phyloP scores from a whole-genome alignment of 2,329 filamentous ascomycete species.

The Alternaria arborescens region DNA sequence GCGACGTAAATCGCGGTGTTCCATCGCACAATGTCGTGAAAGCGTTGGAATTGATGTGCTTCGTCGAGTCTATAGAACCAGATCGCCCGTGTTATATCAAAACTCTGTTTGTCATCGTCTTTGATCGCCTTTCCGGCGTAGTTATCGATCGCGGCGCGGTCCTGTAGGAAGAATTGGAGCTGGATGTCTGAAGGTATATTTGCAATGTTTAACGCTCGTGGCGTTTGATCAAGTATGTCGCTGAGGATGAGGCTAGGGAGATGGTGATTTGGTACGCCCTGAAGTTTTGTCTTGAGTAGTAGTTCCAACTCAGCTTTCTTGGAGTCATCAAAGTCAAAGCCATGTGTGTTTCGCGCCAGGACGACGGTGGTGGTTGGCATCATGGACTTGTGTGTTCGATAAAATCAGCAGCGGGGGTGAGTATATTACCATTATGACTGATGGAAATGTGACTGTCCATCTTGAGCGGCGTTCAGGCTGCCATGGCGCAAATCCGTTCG shows the following conservation, averaged over 20 bases:
- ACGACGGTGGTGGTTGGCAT: too few species aligned
- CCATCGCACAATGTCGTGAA: constrained; percentile 33
- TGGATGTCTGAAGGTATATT: constrained; percentile 32
- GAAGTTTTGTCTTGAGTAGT: too few species aligned
- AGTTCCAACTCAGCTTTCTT: too few species aligned
- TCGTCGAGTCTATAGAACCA: constrained; percentile 32
- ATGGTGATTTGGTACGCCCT: too few species aligned
- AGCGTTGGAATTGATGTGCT: constrained; percentile 33
- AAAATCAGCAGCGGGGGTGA: background rate
- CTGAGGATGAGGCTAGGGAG: too few species aligned
- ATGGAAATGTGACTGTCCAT: background rate
- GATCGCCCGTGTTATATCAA: too few species aligned
- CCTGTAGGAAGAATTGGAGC: constrained; percentile 31
- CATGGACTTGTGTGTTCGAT: background rate
- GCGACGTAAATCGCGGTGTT: constrained; percentile 33
- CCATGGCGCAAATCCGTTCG: background rate
- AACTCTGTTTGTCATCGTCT: too few species aligned
- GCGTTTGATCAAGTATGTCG: constrained; percentile 20
- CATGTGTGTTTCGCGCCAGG: too few species aligned
- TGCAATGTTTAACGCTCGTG: constrained; percentile 8
- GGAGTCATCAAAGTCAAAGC: too few species aligned
- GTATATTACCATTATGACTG: background rate
- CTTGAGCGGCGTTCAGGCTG: background rate
- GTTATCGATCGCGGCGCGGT: constrained; percentile 20
- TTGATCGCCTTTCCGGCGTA: background rate